Base-by-base conservation (phyloP, 192 early-diverging fungal genomes). In the Entomortierella parvispora region DNA sequence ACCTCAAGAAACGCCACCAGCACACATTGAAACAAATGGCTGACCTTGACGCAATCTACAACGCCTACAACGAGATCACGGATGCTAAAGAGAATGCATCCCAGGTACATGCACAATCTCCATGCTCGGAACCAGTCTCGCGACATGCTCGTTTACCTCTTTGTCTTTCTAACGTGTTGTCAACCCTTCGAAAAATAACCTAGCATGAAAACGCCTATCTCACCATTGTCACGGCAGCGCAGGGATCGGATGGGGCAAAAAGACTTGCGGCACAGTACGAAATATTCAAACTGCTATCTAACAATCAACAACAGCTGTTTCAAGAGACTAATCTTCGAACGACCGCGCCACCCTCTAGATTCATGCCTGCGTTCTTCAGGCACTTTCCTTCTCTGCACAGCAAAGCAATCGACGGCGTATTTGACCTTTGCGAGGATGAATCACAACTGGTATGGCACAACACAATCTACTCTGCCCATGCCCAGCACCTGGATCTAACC, bases 371-470 rank as follows among this genome's bases (percentile, higher is more conserved):
- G 11, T 72, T 80, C 25, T 80, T 80, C 53, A 80, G 61, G 43
- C 26, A 66, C 42, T 80, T 80, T 72, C 79, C 79, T 9, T 22
- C 49, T 22, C 63, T 80, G 29, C 70, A 70, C 28, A 58, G 20
- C 25, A 80, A 68, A 32, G 79, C 79, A 15, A 70, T 80, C 26
- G 79, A 80, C 51, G 79, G 69, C 15, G n/a, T 72, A 3, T 71
- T 80, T 58, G 79, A 80, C 22, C 64, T 80, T 5, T 80, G 79
- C 47, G 79, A 80, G 40, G 79, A 80, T 40, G 69, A 72, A n/a
- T 62, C 65, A 17, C 46, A 43, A 40, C 6, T 61, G 42, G 79
- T 80, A 68, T 50, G 48, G 29, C 31, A 4, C 17, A 12, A 47
- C 22, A 29, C 7, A n/a, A 31, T 17, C 8, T 2, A 45, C 42